Base-by-base conservation (phyloP, 768 basidiomycete genomes). In the Kockovaella imperatae region DNA sequence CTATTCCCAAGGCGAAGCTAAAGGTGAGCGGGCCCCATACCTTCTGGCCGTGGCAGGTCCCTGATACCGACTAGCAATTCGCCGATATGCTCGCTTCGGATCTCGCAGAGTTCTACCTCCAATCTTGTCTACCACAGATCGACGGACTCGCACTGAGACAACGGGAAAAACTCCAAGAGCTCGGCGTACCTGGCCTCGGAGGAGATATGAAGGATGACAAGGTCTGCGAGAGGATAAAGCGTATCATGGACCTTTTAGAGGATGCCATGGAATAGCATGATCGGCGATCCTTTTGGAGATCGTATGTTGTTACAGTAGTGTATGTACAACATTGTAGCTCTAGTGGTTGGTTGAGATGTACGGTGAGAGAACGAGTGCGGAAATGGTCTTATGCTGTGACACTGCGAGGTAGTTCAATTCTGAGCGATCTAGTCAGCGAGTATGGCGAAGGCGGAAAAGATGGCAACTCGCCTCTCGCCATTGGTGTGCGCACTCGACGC, bases 401-500 rank as follows among this genome's bases (percentile, higher is more conserved):
- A 15, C 38, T 14, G 17, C 24, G 14, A n/a, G 20, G 15, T n/a
- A 6, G 6, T 11, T 50, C 42, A 45, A 45, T 41, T 42, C 36
- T 48, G 24, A 13, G 31, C n/a, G 7, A 38, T 7, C 7, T 17
- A n/a, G 17, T 38, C n/a, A 38, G 36, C 36, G 17, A 6, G 29
- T 25, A n/a, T 31, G n/a, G n/a, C n/a, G n/a, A n/a, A n/a, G 8
- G 34, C 8, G 15, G 24, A 38, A 17, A n/a, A 21, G 21, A 28
- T 32, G n/a, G 6, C 20, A 31, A 53, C 64, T 45, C 31, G 60
- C 64, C 43, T 70, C 69, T 62, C 69, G 42, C 69, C 69, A 70
- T 60, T 70, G 67, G 45, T 63, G 52, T 11, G 53, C 49, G 44
- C 69, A 70, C 6, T 67, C 56, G 38, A 57, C 60, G 56, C 69